These are phyloP conservation scores for Solanum appendiculatum DNA, from an alignment of 257 asterid species.

Conservation along the genomic window DNA sequence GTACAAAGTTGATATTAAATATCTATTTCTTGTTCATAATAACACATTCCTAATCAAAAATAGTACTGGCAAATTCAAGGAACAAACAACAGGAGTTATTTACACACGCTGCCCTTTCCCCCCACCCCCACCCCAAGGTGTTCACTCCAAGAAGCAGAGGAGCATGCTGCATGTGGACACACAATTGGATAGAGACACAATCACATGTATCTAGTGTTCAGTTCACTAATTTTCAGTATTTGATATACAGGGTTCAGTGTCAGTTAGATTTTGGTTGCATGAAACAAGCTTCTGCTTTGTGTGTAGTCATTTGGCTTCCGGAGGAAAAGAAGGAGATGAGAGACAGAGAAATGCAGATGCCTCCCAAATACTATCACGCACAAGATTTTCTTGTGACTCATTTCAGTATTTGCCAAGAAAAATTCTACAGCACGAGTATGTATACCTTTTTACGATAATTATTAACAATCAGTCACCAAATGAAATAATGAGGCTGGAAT, in stretches of 20 bases:
- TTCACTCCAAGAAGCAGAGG: neutral
- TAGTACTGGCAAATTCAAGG: neutral
- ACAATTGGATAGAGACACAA: neutral
- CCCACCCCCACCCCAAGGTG: neutral
- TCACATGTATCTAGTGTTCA: neutral
- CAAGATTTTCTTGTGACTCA: conserved; percentile 30
- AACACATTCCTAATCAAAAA: neutral
- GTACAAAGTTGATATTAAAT: conserved; percentile 7
- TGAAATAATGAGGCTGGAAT: neutral
- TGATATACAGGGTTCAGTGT: conserved; percentile 47
- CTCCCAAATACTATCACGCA: conserved; percentile 35
- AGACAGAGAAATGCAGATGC: conserved; percentile 49
- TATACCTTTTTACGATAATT: neutral
- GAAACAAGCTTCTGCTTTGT: conserved; percentile 57
- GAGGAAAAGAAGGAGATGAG: conserved; percentile 37
- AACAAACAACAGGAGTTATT: neutral
- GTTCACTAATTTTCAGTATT: neutral
- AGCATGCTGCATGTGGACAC: neutral
- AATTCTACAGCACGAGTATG: conserved; percentile 63
- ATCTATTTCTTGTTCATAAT: neutral
- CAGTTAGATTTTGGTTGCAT: conserved; percentile 43
- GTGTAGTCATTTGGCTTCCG: conserved; percentile 50
- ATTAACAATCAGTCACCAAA: neutral
- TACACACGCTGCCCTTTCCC: neutral
- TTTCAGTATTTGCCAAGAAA: conserved; percentile 38